Base-by-base conservation (phyloP, 805 yeast species). In the Barnettozyma populi region DNA sequence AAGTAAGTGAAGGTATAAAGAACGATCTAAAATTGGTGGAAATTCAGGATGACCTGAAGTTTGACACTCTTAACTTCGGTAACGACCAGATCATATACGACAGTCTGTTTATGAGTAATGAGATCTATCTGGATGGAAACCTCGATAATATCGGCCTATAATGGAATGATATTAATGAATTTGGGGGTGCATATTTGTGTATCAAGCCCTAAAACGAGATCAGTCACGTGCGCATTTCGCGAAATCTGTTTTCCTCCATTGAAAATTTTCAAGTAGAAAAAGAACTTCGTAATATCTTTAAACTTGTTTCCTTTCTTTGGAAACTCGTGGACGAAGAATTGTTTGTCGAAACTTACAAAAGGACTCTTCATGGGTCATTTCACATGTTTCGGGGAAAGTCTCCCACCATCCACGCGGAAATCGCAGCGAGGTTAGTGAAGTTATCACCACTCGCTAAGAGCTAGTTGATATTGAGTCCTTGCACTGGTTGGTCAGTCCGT, bases 301-400 rank as follows among this genome's bases (percentile, higher is more conserved):
- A 23, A 23, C 23, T 27, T 40, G 35, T 31, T 40, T 36, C 46
- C 51, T 57, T 61, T 56, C 36, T 32, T 34, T 45, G 34, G 61
- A 74, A 79, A 75, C 76, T 73, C 85, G 79, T 80, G 80, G 74
- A 63, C 77, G 67, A 82, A 82, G 87, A 82, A 79, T 82, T 82
- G 86, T 80, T 80, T 50, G 64, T 77, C 88, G 82, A 82, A 82
- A 87, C 82, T 67, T 66, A 65, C 87, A 72, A 54, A 79, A 73
- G 75, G 80, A 70, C 38, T 52, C 36, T 58, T 7, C 6, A 11
- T 57, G 52, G 45, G 46, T 36, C 27, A 10, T 1, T 50, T 21
- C 36, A 46, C 55, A 65, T 64, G 85, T 85, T 81, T 82, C 77
- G 88, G 90, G 90, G 89, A 83, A 83, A 83, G 90, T 83, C 90